phyloP scores from a whole-genome alignment of 331 rosid species.

The Arachis monticola region DNA sequence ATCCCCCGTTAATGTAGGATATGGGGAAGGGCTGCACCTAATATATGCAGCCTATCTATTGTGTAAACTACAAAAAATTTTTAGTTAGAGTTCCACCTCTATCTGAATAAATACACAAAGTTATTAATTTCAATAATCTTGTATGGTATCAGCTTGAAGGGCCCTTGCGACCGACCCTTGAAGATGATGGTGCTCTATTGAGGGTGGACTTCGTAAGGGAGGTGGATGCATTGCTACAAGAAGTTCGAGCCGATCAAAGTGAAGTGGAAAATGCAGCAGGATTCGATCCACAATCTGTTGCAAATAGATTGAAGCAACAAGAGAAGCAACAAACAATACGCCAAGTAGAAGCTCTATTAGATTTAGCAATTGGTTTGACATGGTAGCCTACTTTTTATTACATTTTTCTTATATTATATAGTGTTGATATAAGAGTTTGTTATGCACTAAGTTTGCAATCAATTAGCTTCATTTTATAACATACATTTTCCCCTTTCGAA shows the following conservation, averaged over 20 bases:
- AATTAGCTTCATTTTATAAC: no score
- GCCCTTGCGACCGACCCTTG: constrained; percentile 64
- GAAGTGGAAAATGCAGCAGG: constrained; percentile 49
- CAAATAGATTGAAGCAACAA: constrained; percentile 79
- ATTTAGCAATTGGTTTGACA: constrained; percentile 70
- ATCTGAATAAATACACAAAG: not conserved
- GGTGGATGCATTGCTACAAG: constrained; percentile 82
- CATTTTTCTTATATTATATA: no score
- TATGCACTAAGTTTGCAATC: no score
- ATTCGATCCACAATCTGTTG: constrained; percentile 86
- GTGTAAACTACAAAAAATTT: constrained; percentile 10
- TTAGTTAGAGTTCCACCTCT: not conserved
- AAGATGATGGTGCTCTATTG: constrained; percentile 66
- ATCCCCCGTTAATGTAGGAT: no score
- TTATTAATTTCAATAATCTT: constrained; percentile 20
- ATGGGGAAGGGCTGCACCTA: no score
- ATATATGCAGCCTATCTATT: no score
- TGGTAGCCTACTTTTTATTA: constrained; percentile 53
- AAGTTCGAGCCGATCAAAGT: constrained; percentile 58
- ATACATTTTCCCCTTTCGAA: no score
- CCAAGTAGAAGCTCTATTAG: constrained; percentile 77
- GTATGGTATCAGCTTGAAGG: constrained; percentile 76
- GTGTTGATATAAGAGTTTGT: no score
- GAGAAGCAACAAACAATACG: constrained; percentile 76
- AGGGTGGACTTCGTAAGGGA: constrained; percentile 94